Evolutionary conservation across 805 yeast genomes (phyloP).

Genomic region (Debaryomyces prosopidis): DNA sequence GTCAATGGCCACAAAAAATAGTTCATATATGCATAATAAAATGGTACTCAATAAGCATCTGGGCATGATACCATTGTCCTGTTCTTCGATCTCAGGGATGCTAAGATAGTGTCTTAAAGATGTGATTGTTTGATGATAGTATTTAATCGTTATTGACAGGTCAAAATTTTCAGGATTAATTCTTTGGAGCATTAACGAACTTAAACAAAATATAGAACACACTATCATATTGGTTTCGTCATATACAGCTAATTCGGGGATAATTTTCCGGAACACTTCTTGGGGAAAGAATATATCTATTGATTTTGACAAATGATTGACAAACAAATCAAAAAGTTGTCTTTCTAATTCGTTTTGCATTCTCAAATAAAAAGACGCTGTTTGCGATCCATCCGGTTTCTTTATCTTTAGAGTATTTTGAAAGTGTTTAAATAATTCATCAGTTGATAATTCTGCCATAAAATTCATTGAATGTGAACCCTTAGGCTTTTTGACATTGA

Average conservation of each 20-base stretch:
- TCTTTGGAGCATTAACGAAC: slow-evolving; percentile 35
- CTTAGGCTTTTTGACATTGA: slow-evolving; percentile 5
- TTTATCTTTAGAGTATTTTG: slow-evolving; percentile 21
- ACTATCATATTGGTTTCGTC: slow-evolving; percentile 42
- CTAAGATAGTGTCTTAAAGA: slow-evolving; percentile 32
- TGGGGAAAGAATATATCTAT: slow-evolving; percentile 34
- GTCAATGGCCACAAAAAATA: slow-evolving; percentile 38
- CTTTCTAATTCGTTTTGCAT: slow-evolving; percentile 24
- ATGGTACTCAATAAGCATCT: slow-evolving; percentile 40
- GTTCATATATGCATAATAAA: slow-evolving; percentile 38
- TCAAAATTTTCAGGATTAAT: slow-evolving; percentile 28
- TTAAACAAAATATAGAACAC: slow-evolving; percentile 36
- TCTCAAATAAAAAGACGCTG: slow-evolving; percentile 9
- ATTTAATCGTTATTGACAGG: slow-evolving; percentile 32
- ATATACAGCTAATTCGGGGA: slow-evolving; percentile 36
- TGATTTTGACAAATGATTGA: slow-evolving; percentile 25
- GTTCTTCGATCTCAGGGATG: slow-evolving; percentile 20
- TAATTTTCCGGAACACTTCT: slow-evolving; percentile 28
- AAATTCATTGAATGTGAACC: slow-evolving; percentile 6
- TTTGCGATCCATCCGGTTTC: slow-evolving; percentile 8
- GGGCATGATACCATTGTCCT: slow-evolving; percentile 28
- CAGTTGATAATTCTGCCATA: slow-evolving; percentile 20
- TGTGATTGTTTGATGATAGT: slow-evolving; percentile 36
- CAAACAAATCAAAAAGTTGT: slow-evolving; percentile 34
- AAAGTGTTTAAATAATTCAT: slow-evolving; percentile 23